Base-by-base conservation (phyloP, 176 grass and related monocot genomes). In the Triticum urartu region DNA sequence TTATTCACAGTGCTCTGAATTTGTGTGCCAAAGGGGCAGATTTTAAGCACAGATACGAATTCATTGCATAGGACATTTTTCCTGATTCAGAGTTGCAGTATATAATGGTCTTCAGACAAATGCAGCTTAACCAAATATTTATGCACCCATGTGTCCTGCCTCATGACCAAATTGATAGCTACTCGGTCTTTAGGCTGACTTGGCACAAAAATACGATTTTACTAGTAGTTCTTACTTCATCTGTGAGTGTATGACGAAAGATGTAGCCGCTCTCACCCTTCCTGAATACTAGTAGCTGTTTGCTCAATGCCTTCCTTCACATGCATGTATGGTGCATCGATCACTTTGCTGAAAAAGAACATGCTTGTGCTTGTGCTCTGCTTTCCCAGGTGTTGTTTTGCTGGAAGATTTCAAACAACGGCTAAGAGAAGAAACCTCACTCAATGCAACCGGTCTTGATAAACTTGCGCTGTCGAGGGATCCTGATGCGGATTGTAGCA, bases 401-500 rank as follows among this genome's bases (percentile, higher is more conserved):
- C 68, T 97, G 64, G 32, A 94, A 79, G 45, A 68, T 65, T 92
- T 77, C 30, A 90, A 82, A 65, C 76, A 87, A 11, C 80, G 83
- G 64, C 75, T 68, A 2, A 24, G 35, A 36, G 35, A 69, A 42
- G 40, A 11, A 42, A 10, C 40, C 40, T 42, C 40, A 3, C 40
- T 42, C 1, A 2, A 42, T 11, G 40, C 9, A 11, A 42, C 40
- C 2, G 0, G 1, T 10, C 40, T 10, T 42, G 40, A 42, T 42
- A 42, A 2, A 42, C 40, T 42, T 42, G 40, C 40, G 26, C 26
- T 26, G 1, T 26, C 26, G 0, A 26, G 64, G 72, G 72, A 52
- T 64, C 25, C 64, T 70, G 60, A 17, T 34, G 9, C 7, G 5
- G 25, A 14, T 40, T 68, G 21, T 75, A 43, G 54, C 8, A 12